phyloP scores from a whole-genome alignment of 805 yeast genomes.

The Kluyveromyces starmeri region DNA sequence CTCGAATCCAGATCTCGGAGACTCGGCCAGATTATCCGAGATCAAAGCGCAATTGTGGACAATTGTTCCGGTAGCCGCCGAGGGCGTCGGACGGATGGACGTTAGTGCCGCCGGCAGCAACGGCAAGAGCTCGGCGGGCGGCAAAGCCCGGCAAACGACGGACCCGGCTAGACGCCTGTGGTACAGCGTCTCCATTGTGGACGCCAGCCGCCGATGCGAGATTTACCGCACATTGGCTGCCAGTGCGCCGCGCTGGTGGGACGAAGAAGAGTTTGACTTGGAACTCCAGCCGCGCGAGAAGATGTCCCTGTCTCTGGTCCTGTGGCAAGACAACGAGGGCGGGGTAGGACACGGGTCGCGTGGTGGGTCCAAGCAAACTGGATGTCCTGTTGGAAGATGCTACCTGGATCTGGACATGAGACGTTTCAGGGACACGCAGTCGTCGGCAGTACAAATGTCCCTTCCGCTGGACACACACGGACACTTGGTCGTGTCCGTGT shows the following conservation, averaged over 20 bases:
- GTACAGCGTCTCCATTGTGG: constrained; percentile 32
- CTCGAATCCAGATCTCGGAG: background rate
- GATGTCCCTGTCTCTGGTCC: background rate
- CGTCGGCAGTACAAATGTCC: background rate
- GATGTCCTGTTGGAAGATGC: background rate
- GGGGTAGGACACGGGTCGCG: background rate
- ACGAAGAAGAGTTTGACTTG: constrained; percentile 47
- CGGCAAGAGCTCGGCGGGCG: background rate
- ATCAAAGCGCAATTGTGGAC: constrained; percentile 5
- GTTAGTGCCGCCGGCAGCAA: background rate
- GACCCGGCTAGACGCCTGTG: background rate
- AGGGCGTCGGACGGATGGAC: background rate
- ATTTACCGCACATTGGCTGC: constrained; percentile 67
- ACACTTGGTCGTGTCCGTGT: constrained; percentile 51
- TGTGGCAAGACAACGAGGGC: background rate
- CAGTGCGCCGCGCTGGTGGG: constrained; percentile 44
- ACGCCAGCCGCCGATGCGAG: constrained; percentile 42
- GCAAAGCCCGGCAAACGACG: background rate
- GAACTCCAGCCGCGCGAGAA: background rate
- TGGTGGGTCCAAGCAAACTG: background rate
- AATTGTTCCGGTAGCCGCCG: constrained; percentile 2
- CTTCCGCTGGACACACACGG: constrained; percentile 50
- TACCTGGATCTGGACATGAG: background rate
- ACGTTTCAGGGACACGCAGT: no score
- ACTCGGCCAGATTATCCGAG: background rate